Conservation (phyloP, 148 eudicot species). For the Nepenthes gracilis region DNA sequence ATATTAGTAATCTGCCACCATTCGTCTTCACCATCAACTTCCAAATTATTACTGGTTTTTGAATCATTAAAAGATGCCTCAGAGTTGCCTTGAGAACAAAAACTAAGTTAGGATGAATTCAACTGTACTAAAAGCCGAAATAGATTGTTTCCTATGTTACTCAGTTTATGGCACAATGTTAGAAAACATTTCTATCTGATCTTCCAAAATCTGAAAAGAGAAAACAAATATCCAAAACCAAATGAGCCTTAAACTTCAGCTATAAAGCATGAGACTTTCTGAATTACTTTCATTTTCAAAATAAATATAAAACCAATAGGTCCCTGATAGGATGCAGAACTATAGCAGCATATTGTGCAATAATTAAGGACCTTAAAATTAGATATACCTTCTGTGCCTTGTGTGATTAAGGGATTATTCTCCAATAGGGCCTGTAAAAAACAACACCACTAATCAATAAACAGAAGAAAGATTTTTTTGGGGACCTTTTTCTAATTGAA, state of each 20-base stretch:
- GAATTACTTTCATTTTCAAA: too few species aligned
- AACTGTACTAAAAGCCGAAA: neutral
- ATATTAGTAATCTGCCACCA: slow-evolving; percentile 62
- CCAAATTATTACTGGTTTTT: slow-evolving; percentile 21
- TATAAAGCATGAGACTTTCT: too few species aligned
- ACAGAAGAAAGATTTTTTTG: neutral
- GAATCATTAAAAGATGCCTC: slow-evolving; percentile 22
- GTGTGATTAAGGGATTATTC: slow-evolving; percentile 69
- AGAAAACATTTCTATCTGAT: too few species aligned
- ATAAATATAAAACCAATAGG: neutral
- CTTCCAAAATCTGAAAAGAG: too few species aligned
- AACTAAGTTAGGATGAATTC: neutral
- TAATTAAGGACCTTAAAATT: neutral
- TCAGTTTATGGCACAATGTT: neutral
- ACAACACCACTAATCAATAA: neutral
- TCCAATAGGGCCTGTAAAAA: slow-evolving; percentile 55
- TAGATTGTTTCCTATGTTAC: too few species aligned
- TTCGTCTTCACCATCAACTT: slow-evolving; percentile 46
- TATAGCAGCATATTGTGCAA: neutral
- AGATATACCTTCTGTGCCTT: slow-evolving; percentile 47
- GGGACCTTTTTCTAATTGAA: too few species aligned
- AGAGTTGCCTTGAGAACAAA: slow-evolving; percentile 21
- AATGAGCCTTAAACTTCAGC: too few species aligned
- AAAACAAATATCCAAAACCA: too few species aligned
- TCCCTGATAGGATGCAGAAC: neutral